Percentiles rank a stretch among this genome's conserved stretches.
Conservation (phyloP, 2,329 filamentous ascomycete species). For the Pseudogymnoascus destructans region DNA sequence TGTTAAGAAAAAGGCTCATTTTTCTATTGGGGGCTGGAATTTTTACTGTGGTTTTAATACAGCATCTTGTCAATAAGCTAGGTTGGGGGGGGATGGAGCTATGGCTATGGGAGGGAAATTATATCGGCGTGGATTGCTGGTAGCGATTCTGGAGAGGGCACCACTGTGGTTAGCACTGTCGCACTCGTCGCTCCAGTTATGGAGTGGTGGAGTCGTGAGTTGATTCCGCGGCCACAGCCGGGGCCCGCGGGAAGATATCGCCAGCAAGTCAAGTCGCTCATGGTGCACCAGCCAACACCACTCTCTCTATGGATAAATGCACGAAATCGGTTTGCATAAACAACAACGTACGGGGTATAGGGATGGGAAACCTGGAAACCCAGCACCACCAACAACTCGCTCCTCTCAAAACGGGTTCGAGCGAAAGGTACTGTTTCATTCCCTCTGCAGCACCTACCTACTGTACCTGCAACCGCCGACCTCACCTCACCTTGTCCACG, state of each 20-base stretch:
- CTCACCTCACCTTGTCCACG: background rate
- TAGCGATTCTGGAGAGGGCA: background rate
- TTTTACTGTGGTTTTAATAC: background rate
- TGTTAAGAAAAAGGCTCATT: background rate
- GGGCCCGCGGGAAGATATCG: slow-evolving; percentile 4
- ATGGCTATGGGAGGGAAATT: background rate
- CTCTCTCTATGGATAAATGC: background rate
- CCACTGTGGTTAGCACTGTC: background rate
- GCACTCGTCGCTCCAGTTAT: background rate
- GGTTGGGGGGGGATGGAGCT: background rate
- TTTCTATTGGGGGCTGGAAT: background rate
- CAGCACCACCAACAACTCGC: background rate
- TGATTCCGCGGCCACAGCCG: slow-evolving; percentile 4
- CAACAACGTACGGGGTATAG: background rate
- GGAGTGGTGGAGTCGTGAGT: slow-evolving; percentile 4
- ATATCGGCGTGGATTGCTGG: background rate
- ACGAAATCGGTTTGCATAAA: background rate
- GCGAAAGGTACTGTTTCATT: background rate
- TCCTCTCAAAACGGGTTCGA: background rate
- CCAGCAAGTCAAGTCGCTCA: background rate
- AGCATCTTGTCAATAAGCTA: background rate
- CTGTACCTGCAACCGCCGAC: background rate
- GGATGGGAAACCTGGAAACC: slow-evolving; percentile 2
- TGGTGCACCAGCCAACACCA: background rate
- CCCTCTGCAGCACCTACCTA: background rate